Conservation (phyloP, 192 early-diverging fungal species). For the Lobosporangium transversale region DNA sequence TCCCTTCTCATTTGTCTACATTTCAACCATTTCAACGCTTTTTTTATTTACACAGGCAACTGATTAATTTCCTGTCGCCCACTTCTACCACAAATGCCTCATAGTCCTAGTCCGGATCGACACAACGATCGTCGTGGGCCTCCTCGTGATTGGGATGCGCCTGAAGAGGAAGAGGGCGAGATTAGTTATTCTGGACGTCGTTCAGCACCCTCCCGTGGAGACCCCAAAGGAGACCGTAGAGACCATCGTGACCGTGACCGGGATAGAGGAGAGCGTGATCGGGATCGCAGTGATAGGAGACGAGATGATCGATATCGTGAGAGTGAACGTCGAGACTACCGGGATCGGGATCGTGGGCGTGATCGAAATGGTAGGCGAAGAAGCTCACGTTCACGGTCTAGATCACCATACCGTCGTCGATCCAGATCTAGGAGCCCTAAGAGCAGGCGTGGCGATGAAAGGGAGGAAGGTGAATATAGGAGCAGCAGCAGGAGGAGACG, state of each 20-base stretch:
- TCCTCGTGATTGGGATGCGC: conserved; percentile 52
- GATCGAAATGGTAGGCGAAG: conserved; percentile 11
- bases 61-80: background rate
- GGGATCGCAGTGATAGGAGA: conserved; percentile 4
- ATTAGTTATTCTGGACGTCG: conserved; percentile 28
- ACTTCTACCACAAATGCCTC: conserved; percentile 20
- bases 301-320: conserved; percentile 6
- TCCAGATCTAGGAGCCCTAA: conserved; percentile 48
- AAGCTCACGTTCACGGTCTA: conserved; percentile 30
- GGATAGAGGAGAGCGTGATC: conserved; percentile 9
- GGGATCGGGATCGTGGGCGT: conserved; percentile 12
- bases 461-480: conserved; percentile 23
- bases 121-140: conserved; percentile 20
- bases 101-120: conserved; percentile 43
- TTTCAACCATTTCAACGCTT: no score
- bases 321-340: conserved; percentile 10
- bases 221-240: conserved; percentile 17
- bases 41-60: no score
- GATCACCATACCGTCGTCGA: conserved; percentile 31
- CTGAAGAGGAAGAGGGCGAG: conserved; percentile 50
- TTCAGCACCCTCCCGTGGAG: conserved; percentile 8
- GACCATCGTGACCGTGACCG: conserved; percentile 10
- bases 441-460: conserved; percentile 3
- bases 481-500: conserved; percentile 2
- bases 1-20: no score